Base-by-base conservation (phyloP, 352 stramenopile genomes). In the Phytophthora hibernalis region DNA sequence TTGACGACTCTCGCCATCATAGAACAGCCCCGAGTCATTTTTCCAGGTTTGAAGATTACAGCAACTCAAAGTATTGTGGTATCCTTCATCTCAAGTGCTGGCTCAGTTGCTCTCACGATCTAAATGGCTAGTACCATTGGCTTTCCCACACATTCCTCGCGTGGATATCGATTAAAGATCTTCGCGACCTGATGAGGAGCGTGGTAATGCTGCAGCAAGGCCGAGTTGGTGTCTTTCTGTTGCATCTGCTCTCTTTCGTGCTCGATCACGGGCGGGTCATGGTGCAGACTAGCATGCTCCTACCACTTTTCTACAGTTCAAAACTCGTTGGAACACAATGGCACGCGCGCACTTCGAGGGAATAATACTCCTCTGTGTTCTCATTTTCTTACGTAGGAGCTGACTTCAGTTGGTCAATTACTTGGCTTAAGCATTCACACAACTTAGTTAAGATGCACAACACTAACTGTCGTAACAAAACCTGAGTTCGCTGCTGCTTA, bases 91-190 rank as follows among this genome's bases (percentile, higher is more conserved):
- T 44, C 72, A 2, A 76, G 66, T 13, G 49, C 42, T 8, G 63
- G 58, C 0, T 61, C 58, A 13, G 51, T 72, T 26, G 51, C 49
- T 3, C 74, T 65, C 16, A 68, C 72, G 51, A 78, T 71, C 18
- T 8, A 61, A 15, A 66, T 81, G 38, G 51, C 76, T 1, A n/a
- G 30, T 10, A 24, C 62, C 4, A 62, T 84, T 33, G 73, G 76
- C 1, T 83, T 82, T 22, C 77, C 80, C 3, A 83, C 49, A 54
- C 68, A 8, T 21, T 57, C 0, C 68, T 79, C 1, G 53, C 68
- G 2, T 80, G 57, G 24, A 11, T 72, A 2, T 74, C 73, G 0
- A 61, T 82, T 18, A 61, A 40, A 6, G 55, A 74, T 26, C 54
- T 80, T 3, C 2, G 54, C 3, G 37, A 55, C 26, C 16, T 60